Evolutionary conservation across 768 basidiomycete genomes (phyloP), one percentile per base, ranked within the genome.

Genomic region (Calocybe cyanea): DNA sequence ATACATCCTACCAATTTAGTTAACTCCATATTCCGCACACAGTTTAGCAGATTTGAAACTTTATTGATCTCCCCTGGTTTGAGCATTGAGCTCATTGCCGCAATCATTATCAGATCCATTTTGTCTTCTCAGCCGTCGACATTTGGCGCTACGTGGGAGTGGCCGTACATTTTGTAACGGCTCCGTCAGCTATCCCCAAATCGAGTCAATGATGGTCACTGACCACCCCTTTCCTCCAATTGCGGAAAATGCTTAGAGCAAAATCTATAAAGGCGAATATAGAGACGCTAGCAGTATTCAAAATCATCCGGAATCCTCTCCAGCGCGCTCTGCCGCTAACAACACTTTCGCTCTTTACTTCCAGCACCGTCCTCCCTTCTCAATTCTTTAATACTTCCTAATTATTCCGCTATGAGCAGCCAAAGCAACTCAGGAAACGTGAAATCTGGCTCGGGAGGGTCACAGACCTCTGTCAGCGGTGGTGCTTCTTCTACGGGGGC

Each of bases 401-500:
- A 5, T 6, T 28, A 28, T 28, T 40, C 46, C 38, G 62, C 46
- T 41, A 73, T 74, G 70, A 69, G 68, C 63, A 56, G 64, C 51
- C 63, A 67, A 62, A 59, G 67, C 50, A 68, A 64, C 65, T 62
- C 64, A 40, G 64, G 67, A 39, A 60, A 64, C 46, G 64, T 63
- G 48, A 67, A 66, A 54, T 55, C 48, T 19, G 57, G 55, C 48
- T 57, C 55, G n/a, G 61, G 62, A 49, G 63, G 67, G 34, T 66
- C 70, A 32, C 60, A 66, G 42, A 67, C 67, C 18, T 68, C 71
- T 10, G 72, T 83, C 45, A 72, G 72, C 45, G 72, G 72, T 13
- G 70, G 70, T 36, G 80, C 80, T 35, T 68, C 73, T 32, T 61
- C 70, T 14, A 72, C 67, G 21, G 80, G 74, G 35, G 70, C 81